These are phyloP conservation scores for Erigeron canadensis DNA, from an alignment of 129 eudicot species.

Conservation along the genomic window DNA sequence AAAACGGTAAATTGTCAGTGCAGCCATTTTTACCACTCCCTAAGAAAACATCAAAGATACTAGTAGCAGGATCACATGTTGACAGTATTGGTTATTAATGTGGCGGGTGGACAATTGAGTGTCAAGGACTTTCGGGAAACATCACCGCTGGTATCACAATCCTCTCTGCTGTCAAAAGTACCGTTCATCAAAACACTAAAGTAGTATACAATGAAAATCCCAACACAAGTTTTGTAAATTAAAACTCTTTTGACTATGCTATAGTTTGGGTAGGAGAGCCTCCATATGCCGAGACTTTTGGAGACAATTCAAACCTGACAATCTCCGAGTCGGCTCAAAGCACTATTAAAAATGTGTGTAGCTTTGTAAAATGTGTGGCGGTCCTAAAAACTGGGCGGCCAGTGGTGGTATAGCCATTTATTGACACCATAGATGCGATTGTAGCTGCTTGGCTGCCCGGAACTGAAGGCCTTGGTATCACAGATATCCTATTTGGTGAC, in stretches of 20 bases:
- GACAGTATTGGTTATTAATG: constrained; percentile 65
- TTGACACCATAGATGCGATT: constrained; percentile 46
- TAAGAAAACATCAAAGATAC: constrained; percentile 50
- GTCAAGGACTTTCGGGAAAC: constrained; percentile 69
- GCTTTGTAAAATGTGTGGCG: constrained; percentile 51
- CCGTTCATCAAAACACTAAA: constrained; percentile 48
- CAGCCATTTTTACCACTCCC: constrained; percentile 65
- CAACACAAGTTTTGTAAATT: constrained; percentile 38
- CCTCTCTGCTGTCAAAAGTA: constrained; percentile 45
- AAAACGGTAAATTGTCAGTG: constrained; percentile 51
- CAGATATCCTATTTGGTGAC: constrained; percentile 57
- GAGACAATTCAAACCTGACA: constrained; percentile 61
- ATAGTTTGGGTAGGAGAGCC: constrained; percentile 66
- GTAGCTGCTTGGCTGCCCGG: constrained; percentile 92
- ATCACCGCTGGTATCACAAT: constrained; percentile 54
- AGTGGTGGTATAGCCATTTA: constrained; percentile 53
- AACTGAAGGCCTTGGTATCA: constrained; percentile 66
- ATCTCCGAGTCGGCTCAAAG: constrained; percentile 42
- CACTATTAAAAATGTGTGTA: constrained; percentile 52
- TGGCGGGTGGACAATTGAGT: constrained; percentile 76
- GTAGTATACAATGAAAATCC: constrained; percentile 56
- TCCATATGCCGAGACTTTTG: constrained; percentile 51
- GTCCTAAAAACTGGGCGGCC: constrained; percentile 61
- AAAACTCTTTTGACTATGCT: constrained; percentile 46
- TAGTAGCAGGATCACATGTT: constrained; percentile 74